Evolutionary conservation across 345 rosid species (phyloP).

Genomic region (Gossypium arboreum): DNA sequence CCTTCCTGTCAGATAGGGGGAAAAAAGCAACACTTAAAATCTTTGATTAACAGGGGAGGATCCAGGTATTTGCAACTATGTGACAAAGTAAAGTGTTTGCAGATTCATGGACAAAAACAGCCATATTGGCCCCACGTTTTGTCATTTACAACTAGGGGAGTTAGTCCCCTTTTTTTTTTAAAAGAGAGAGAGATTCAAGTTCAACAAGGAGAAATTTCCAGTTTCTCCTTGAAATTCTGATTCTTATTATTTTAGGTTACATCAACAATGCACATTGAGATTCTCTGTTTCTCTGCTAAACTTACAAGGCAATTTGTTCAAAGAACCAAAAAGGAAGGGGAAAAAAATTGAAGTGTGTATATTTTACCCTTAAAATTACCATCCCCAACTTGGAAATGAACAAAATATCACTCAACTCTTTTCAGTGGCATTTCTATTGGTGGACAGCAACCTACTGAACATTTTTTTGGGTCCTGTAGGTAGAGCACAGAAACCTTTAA

Average conservation of each 20-base stretch:
- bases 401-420: slow-evolving; percentile 40
- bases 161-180: not conserved
- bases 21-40: not conserved
- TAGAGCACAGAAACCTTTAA: slow-evolving; percentile 69
- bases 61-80: slow-evolving; percentile 28
- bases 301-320: slow-evolving; percentile 31
- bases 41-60: slow-evolving; percentile 22
- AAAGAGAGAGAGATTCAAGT: slow-evolving; percentile 3
- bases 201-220: slow-evolving; percentile 16
- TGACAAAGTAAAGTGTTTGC: slow-evolving; percentile 26
- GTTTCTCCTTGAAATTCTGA: slow-evolving; percentile 22
- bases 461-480: slow-evolving; percentile 60
- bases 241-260: slow-evolving; percentile 37
- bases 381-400: slow-evolving; percentile 21
- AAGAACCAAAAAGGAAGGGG: not conserved
- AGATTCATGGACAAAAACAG: slow-evolving; percentile 24
- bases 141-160: slow-evolving; percentile 8
- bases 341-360: slow-evolving; percentile 8
- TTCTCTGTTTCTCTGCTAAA: slow-evolving; percentile 33
- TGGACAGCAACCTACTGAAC: slow-evolving; percentile 53
- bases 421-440: slow-evolving; percentile 49
- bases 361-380: slow-evolving; percentile 35
- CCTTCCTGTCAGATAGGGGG: slow-evolving; percentile 19
- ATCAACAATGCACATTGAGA: slow-evolving; percentile 40
- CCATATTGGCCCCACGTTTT: slow-evolving; percentile 14